Evolutionary conservation across 2,329 filamentous ascomycete genomes (phyloP).

Genomic region (Xylaria sp.): DNA sequence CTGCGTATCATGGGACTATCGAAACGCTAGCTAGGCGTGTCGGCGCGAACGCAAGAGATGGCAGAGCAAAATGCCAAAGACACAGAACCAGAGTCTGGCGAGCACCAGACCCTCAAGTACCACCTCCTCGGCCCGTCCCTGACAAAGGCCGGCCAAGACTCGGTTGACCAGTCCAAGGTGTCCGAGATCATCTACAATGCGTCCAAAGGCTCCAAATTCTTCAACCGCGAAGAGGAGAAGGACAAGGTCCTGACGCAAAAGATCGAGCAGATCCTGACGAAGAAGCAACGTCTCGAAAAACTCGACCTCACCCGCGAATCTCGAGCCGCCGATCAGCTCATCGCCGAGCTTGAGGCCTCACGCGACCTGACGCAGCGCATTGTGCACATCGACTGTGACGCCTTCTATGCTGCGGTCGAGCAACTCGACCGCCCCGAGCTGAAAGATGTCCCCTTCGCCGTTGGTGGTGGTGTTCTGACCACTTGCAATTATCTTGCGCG

Average conservation of each 20-base stretch:
- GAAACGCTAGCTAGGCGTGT: slow-evolving; percentile 1
- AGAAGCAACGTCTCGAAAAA: slow-evolving; percentile 79
- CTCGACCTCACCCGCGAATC: slow-evolving; percentile 78
- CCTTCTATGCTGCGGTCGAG: slow-evolving; percentile 96
- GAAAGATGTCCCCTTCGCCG: slow-evolving; percentile 87
- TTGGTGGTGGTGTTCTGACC: slow-evolving; percentile 75
- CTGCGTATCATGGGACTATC: slow-evolving; percentile 26
- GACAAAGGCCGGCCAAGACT: slow-evolving; percentile 92
- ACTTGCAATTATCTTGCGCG: slow-evolving; percentile 89
- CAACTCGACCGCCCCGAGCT: slow-evolving; percentile 85
- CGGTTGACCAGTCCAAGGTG: slow-evolving; percentile 93
- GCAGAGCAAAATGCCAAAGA: slow-evolving; percentile 26
- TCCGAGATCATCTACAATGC: slow-evolving; percentile 97
- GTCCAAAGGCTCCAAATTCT: slow-evolving; percentile 96
- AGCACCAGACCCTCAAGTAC: slow-evolving; percentile 80
- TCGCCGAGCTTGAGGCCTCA: slow-evolving; percentile 79
- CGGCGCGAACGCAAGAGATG: slow-evolving; percentile 25
- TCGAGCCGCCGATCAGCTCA: slow-evolving; percentile 81
- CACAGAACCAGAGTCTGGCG: slow-evolving; percentile 26
- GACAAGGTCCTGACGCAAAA: slow-evolving; percentile 87
- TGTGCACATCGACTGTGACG: slow-evolving; percentile 95
- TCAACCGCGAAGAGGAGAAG: slow-evolving; percentile 86
- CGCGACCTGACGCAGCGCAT: slow-evolving; percentile 86
- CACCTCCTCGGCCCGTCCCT: slow-evolving; percentile 89
- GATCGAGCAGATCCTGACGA: slow-evolving; percentile 80